These are phyloP conservation scores for Chaetomiaceae sp. DNA, from an alignment of 2,329 filamentous ascomycete species.

Conservation along the genomic window DNA sequence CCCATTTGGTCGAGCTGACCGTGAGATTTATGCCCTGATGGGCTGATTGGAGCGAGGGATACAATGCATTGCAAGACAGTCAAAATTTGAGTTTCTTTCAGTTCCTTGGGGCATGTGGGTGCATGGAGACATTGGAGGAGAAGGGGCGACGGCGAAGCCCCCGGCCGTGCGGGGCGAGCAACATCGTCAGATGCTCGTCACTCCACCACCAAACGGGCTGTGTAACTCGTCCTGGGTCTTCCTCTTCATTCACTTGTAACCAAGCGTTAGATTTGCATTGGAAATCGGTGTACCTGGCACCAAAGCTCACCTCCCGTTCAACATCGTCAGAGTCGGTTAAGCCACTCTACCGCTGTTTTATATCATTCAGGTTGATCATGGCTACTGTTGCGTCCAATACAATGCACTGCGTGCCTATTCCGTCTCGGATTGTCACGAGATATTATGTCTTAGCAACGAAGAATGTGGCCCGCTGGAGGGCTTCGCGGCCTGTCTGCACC, in stretches of 20 bases:
- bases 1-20: too few species aligned
- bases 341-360: not conserved
- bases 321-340: too few species aligned
- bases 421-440: constrained; percentile 3
- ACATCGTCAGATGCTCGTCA: constrained; percentile 18
- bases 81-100: too few species aligned
- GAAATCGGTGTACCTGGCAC: too few species aligned
- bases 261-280: too few species aligned
- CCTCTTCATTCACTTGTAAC: not conserved
- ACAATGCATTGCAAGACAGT: too few species aligned
- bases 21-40: too few species aligned
- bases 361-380: not conserved
- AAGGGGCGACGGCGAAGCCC: not conserved
- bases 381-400: not conserved
- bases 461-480: not conserved
- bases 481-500: not conserved
- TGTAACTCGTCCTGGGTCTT: not conserved
- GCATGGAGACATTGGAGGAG: too few species aligned
- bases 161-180: constrained; percentile 8
- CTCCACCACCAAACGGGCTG: constrained; percentile 1
- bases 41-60: too few species aligned
- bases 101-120: too few species aligned
- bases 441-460: not conserved
- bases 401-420: constrained; percentile 5
- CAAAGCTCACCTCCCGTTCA: too few species aligned